Evolutionary conservation across 129 eudicot species (phyloP), one percentile per base, ranked within the genome.

Genomic region (Gnaphalium uliginosum): DNA sequence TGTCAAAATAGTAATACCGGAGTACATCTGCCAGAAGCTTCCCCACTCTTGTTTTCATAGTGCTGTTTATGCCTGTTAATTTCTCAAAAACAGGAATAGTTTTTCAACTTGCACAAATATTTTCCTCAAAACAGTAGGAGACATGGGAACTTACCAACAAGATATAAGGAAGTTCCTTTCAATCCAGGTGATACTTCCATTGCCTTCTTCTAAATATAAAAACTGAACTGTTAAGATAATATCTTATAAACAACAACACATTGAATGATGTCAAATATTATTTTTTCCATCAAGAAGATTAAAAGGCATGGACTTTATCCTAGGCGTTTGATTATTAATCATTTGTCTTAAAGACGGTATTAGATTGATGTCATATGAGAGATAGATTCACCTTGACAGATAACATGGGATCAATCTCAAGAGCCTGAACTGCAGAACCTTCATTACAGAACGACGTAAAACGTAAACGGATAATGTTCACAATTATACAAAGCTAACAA

Each of bases 151-250:
- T 86, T 83, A 95, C 99, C 99, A 76, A 89, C 83, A 66, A 95
- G 94, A 76, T 84, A 91, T 81, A 91, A 74, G 33, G 92, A 95
- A 72, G 99, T 87, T 71, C 99, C 99, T 87, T 86, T 95, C 63
- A 95, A 82, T 32, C 82, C 92, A 74, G 87, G 75, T 65, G 88
- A 69, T 77, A 94, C 14, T 63, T 88, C 97, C 33, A 76, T 65
- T 56, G 99, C 99, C 82, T 76, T 91, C 72, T 83, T 89, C 99
- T 93, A 90, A 59, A 87, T 78, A 66, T 24, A 81, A 56, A 85
- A 69, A 82, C 84, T 48, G 74, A 83, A 63, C 48, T 76, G 81
- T 85, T 84, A 73, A 74, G 65, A 83, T 82, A 26, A 46, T 80
- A 61, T 61, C 74, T 51, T 81, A 78, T 29, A 46, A 48, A 30